These are phyloP conservation scores for Dittrichia graveolens DNA, from an alignment of 129 eudicot species.

Conservation along the genomic window DNA sequence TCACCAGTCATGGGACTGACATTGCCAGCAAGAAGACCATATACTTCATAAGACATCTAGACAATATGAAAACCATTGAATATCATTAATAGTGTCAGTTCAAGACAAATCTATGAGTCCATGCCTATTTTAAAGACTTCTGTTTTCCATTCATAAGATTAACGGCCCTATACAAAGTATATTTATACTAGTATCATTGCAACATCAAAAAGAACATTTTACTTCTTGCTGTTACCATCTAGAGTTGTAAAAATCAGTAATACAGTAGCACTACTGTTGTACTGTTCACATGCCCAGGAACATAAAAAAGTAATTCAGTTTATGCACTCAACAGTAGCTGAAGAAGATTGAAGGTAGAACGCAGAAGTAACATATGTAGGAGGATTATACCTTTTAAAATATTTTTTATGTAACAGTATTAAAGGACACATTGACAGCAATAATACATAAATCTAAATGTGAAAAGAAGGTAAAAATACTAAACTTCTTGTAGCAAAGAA, in stretches of 20 bases:
- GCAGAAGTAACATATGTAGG: too few relatives aligned
- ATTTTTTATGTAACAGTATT: too few relatives aligned
- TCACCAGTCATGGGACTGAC: conserved; percentile 93
- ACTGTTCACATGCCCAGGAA: neutral
- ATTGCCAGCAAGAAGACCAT: conserved; percentile 93
- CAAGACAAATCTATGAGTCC: neutral
- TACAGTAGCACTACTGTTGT: too few relatives aligned
- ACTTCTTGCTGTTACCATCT: neutral
- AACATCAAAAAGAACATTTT: too few relatives aligned
- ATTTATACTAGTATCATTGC: neutral
- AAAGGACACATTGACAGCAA: neutral
- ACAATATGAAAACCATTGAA: neutral
- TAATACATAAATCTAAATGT: too few relatives aligned
- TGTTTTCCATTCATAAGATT: too few relatives aligned
- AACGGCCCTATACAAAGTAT: too few relatives aligned
- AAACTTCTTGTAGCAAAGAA: neutral
- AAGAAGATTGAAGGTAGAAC: too few relatives aligned
- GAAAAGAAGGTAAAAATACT: too few relatives aligned
- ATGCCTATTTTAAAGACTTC: too few relatives aligned
- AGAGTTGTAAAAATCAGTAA: neutral
- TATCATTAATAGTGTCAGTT: neutral
- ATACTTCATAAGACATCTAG: conserved; percentile 88
- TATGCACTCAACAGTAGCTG: too few relatives aligned
- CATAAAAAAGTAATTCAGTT: neutral
- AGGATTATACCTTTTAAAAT: too few relatives aligned